phyloP scores from a whole-genome alignment of 306 rosid genomes.

The Sophora flavescens region DNA sequence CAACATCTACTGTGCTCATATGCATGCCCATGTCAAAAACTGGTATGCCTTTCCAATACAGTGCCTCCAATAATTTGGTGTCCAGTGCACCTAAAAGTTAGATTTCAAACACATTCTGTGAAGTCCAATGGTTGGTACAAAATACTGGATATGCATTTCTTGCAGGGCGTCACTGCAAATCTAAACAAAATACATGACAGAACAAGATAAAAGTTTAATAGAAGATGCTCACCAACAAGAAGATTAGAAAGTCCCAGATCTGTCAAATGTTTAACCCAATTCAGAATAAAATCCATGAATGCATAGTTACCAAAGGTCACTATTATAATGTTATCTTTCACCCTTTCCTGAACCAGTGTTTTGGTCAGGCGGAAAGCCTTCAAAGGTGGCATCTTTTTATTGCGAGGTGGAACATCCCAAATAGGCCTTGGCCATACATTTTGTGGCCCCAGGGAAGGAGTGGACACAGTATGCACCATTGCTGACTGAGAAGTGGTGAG shows the following conservation, averaged over 20 bases:
- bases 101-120: conserved; percentile 41
- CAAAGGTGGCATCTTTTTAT: conserved; percentile 72
- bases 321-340: conserved; percentile 76
- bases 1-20: conserved; percentile 87
- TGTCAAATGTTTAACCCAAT: conserved; percentile 89
- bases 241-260: conserved; percentile 78
- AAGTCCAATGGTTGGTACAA: conserved; percentile 39
- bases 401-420: conserved; percentile 68
- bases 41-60: conserved; percentile 95
- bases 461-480: conserved; percentile 38
- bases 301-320: conserved; percentile 96
- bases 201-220: conserved; percentile 18
- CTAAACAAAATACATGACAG: conserved; percentile 7
- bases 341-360: conserved; percentile 78
- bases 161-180: conserved; percentile 24
- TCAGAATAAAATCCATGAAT: conserved; percentile 87
- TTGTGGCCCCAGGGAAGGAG: conserved; percentile 44
- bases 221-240: conserved; percentile 78
- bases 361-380: conserved; percentile 68
- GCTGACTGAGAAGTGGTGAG: conserved; percentile 53
- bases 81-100: conserved; percentile 87
- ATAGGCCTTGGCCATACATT: conserved; percentile 50
- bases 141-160: conserved; percentile 7
- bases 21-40: conserved; percentile 99
- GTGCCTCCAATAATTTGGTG: conserved; percentile 84